A percentile compares a stretch with the other conserved stretches of the same genome.
These are phyloP conservation scores for Solanum etuberosum DNA, from an alignment of 257 asterid genomes.

Conservation along the genomic window DNA sequence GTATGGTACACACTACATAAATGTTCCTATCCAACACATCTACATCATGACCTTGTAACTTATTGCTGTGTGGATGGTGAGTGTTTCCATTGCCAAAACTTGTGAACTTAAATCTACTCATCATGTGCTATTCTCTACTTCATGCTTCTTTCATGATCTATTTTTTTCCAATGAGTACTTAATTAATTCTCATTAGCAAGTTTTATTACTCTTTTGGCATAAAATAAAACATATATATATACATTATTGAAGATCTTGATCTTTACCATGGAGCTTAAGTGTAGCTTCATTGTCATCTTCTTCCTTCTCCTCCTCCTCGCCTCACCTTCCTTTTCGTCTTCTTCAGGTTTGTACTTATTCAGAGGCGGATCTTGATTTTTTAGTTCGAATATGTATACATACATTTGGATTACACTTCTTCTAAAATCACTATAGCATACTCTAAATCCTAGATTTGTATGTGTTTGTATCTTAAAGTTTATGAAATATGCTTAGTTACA, in stretches of 20 bases:
- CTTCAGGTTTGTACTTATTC: constrained; percentile 16
- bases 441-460: neutral
- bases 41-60: constrained; percentile 35
- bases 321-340: constrained; percentile 4
- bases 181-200: neutral
- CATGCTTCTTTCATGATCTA: constrained; percentile 5
- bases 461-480: neutral
- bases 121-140: neutral
- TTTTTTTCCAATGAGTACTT: no score
- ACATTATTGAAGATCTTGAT: neutral
- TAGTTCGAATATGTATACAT: neutral
- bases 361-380: neutral
- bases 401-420: neutral
- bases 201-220: neutral
- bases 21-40: constrained; percentile 44
- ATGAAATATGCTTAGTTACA: neutral
- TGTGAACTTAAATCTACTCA: neutral
- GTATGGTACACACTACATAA: constrained; percentile 15
- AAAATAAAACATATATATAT: neutral
- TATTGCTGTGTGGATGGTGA: constrained; percentile 56
- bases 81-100: constrained; percentile 22
- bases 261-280: constrained; percentile 16
- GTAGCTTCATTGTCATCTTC: neutral
- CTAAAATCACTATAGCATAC: neutral
- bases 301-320: constrained; percentile 23